phyloP scores from a whole-genome alignment of 768 basidiomycete species.

The Tulasnella sp. region DNA sequence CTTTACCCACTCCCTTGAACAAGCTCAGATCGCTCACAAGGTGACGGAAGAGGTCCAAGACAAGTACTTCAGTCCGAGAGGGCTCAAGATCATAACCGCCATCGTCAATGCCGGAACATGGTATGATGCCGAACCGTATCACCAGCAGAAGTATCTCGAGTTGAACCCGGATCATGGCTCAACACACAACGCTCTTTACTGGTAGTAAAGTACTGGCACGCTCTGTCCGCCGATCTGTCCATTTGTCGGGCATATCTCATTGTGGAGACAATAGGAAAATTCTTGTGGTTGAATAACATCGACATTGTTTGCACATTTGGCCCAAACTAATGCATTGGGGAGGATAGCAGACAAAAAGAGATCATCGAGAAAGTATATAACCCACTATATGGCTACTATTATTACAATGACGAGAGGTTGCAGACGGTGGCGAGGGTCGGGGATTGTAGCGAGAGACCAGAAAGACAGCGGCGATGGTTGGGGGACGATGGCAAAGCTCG shows the following conservation, averaged over 20 bases:
- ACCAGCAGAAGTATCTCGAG: constrained; percentile 60
- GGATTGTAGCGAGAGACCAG: too few relatives aligned
- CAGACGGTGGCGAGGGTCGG: too few relatives aligned
- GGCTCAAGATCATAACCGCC: constrained; percentile 70
- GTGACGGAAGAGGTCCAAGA: constrained; percentile 80
- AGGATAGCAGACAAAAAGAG: too few relatives aligned
- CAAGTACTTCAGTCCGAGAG: constrained; percentile 72
- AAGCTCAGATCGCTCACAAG: constrained; percentile 62
- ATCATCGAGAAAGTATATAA: constrained; percentile 62
- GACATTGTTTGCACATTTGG: too few relatives aligned
- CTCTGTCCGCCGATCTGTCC: too few relatives aligned
- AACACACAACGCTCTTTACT: constrained; percentile 69
- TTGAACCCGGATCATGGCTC: constrained; percentile 87
- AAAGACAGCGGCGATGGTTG: too few relatives aligned
- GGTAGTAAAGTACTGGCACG: constrained; percentile 43
- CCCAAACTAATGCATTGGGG: constrained; percentile 41
- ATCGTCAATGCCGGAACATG: constrained; percentile 67
- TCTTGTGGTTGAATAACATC: too few relatives aligned
- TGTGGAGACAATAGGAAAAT: too few relatives aligned
- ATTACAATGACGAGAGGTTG: too few relatives aligned
- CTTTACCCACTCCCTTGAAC: constrained; percentile 72
- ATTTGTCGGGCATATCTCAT: too few relatives aligned
- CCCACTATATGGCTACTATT: constrained; percentile 71
- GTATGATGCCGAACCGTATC: constrained; percentile 50
- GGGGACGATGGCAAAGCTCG: too few relatives aligned